These are phyloP conservation scores for Rhizoclosmatium globosum DNA, from an alignment of 192 early-diverging fungal genomes.

Conservation along the genomic window DNA sequence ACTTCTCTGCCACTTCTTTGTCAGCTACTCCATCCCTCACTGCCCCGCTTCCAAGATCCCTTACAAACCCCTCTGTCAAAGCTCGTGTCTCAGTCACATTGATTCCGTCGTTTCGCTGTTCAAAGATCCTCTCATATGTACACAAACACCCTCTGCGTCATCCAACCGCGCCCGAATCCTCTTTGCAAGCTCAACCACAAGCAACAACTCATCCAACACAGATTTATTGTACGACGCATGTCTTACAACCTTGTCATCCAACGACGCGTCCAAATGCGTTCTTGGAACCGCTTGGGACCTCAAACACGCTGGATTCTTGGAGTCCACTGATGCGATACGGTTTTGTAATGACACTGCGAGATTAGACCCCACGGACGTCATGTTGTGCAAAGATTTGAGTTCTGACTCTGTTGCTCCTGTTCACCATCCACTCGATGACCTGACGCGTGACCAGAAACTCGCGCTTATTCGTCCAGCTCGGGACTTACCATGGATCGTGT, in stretches of 20 bases:
- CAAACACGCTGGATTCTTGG: constrained; percentile 35
- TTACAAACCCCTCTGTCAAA: constrained; percentile 42
- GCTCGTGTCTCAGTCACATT: constrained; percentile 41
- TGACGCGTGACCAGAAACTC: constrained; percentile 21
- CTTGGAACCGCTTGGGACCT: constrained; percentile 35
- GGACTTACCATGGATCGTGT: constrained; percentile 40
- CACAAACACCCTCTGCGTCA: neutral
- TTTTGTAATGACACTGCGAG: constrained; percentile 33
- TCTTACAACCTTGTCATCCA: constrained; percentile 31
- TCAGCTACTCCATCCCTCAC: constrained; percentile 29
- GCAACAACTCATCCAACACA: neutral
- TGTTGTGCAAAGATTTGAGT: constrained; percentile 12
- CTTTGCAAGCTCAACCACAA: neutral
- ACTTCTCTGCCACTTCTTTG: constrained; percentile 41
- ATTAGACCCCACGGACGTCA: neutral
- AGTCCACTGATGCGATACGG: constrained; percentile 5
- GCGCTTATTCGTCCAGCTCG: constrained; percentile 35
- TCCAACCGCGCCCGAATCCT: neutral
- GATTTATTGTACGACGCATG: constrained; percentile 30
- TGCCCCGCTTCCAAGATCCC: neutral
- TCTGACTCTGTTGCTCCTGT: neutral
- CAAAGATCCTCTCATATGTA: constrained; percentile 39
- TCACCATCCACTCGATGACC: constrained; percentile 11
- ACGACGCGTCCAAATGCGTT: constrained; percentile 34
- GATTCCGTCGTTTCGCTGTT: constrained; percentile 39